Base-by-base conservation (phyloP, 2,329 filamentous ascomycete species). In the Pezicula rhizophila region DNA sequence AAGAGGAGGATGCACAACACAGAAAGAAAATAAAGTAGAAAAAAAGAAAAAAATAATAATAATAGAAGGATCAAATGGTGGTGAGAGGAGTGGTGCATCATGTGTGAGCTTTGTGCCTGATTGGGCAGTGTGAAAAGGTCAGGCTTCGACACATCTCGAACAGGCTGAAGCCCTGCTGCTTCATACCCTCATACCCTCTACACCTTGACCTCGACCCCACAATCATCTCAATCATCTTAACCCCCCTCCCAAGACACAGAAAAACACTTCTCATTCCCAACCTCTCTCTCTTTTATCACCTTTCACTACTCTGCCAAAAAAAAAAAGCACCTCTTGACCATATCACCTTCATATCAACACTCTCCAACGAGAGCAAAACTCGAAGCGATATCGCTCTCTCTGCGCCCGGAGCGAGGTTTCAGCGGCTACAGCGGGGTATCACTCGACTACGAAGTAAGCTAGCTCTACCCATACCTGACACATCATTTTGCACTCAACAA, bases 341-440 rank as follows among this genome's bases (percentile, higher is more conserved):
- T 38, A 3, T 38, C 35, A 15, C 8, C n/a, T 38, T 15, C 35
- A 38, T 5, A 8, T 8, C 35, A 38, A 14, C 11, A 38, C 35
- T 10, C 5, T 8, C 8, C 35, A 38, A 15, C 18, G 18, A 38
- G 18, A 15, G 18, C 35, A 15, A 15, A 15, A 8, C 28, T 23
- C 28, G 8, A 31, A 11, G 28, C 11, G 28, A 31, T 4, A 12
- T 31, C 28, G 28, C 28, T 12, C 10, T 12, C 10, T 31, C 3
- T 28, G 40, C 40, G 40, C 40, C 28, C 28, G 28, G 40, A 25
- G 25, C n/a, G 11, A 42, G n/a, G 12, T 42, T 42, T 42, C 18
- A 42, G 40, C 20, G 40, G 40, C 25, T 42, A 42, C 40, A 42
- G 40, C 40, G 40, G 40, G 40, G 40, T 42, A 26, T 26, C 20